phyloP scores from a whole-genome alignment of 495 filamentous ascomycete genomes.

The Annulohypoxylon nitens region DNA sequence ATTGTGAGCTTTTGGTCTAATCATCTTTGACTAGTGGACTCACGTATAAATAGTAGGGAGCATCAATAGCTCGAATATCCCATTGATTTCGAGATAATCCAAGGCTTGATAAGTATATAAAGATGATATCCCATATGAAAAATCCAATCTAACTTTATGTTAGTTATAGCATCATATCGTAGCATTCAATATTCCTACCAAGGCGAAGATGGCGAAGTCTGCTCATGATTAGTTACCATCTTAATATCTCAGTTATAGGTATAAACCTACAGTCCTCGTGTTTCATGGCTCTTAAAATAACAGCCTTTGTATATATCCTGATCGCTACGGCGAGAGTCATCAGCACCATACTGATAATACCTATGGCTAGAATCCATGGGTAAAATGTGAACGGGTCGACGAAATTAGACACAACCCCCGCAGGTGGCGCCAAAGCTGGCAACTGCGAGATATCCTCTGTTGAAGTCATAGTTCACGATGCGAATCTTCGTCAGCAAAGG shows the following conservation, averaged over 20 bases:
- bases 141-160: neutral
- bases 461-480: neutral
- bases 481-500: constrained; percentile 7
- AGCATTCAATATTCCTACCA: neutral
- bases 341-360: neutral
- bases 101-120: constrained; percentile 5
- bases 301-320: neutral
- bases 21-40: neutral
- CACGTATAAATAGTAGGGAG: neutral
- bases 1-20: neutral
- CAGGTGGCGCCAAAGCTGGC: constrained; percentile 3
- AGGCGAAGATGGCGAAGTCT: constrained; percentile 6
- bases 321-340: neutral
- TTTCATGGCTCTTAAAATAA: neutral
- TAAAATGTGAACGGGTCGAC: constrained; percentile 4
- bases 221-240: neutral
- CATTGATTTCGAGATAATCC: constrained; percentile 7
- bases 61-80: constrained; percentile 4
- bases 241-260: neutral
- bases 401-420: constrained; percentile 2
- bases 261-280: neutral
- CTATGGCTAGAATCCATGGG: constrained; percentile 5
- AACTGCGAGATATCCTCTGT: neutral
- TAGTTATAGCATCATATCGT: neutral
- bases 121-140: constrained; percentile 7